A percentile compares a stretch with the other conserved stretches of the same genome.
These are phyloP conservation scores for Astragalus glycyphyllos DNA, from an alignment of 306 rosid genomes.

Conservation along the genomic window DNA sequence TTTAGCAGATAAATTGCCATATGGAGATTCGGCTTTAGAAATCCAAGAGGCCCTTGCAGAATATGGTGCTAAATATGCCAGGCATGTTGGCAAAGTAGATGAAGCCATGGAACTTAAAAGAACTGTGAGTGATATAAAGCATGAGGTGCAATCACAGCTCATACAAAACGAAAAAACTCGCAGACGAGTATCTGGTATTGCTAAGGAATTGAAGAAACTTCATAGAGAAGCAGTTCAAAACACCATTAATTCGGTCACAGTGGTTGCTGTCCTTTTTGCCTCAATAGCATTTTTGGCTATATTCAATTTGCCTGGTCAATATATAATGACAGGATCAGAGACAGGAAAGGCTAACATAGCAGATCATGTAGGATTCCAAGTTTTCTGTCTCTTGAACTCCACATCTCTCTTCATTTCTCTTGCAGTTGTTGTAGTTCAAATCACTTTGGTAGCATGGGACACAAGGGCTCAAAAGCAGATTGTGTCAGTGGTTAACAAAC, in stretches of 20 bases:
- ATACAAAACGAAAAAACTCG: slow-evolving; percentile 83
- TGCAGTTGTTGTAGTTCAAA: slow-evolving; percentile 95
- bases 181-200: slow-evolving; percentile 87
- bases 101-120: slow-evolving; percentile 95
- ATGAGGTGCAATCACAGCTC: slow-evolving; percentile 89
- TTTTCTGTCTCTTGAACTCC: slow-evolving; percentile 80
- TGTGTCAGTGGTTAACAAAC: slow-evolving; percentile 91
- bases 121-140: slow-evolving; percentile 94
- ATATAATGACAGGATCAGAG: slow-evolving; percentile 37
- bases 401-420: slow-evolving; percentile 90
- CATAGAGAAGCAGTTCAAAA: slow-evolving; percentile 94
- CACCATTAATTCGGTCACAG: slow-evolving; percentile 83
- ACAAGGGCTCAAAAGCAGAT: slow-evolving; percentile 90
- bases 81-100: slow-evolving; percentile 78
- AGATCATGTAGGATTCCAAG: slow-evolving; percentile 60
- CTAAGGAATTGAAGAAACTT: slow-evolving; percentile 89
- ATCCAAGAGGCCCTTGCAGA: slow-evolving; percentile 73
- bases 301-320: slow-evolving; percentile 96
- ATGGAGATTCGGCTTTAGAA: slow-evolving; percentile 76
- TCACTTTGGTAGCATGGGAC: slow-evolving; percentile 99
- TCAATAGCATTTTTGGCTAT: slow-evolving; percentile 96
- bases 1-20: slow-evolving; percentile 82
- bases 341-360: slow-evolving; percentile 76
- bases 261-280: slow-evolving; percentile 93
- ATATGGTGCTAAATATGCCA: slow-evolving; percentile 88